Evolutionary conservation across 352 stramenopile genomes (phyloP), one percentile per base, ranked within the genome.

Genomic region (Pythium dissimile): DNA sequence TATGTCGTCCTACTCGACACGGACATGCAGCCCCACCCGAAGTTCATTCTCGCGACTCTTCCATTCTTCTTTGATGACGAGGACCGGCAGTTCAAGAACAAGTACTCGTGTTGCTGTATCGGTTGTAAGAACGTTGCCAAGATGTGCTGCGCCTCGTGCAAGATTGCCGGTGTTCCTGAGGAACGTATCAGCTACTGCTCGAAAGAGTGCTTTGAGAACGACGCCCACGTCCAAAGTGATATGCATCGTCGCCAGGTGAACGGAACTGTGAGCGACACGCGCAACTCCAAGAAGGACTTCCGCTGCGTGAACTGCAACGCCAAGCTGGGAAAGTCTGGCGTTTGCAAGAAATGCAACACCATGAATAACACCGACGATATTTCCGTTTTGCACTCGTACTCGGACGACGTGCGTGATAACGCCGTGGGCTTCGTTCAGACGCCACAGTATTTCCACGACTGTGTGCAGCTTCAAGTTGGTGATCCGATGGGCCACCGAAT

Each of bases 41-140:
- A 91, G 76, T 92, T 94, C 45, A 54, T 94, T 30, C 56, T 89
- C 20, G 84, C 82, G 8, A 89, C 80, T 16, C 60, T 94, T 2
- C 82, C 84, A 6, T 94, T 94, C 63, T 94, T 94, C 68, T 94
- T 94, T 26, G 84, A 92, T 44, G 83, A 90, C 35, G 81, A 91
- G 52, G 84, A 93, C 27, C 79, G 84, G 16, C 72, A 87, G 59
- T 62, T 61, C 41, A 89, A 89, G 69, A 86, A 86, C 67, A 89
- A 89, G 68, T 91, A 89, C 66, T 64, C 62, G 10, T 94, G 85
- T 73, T 92, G 72, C 45, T 79, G 70, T 42, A 74, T 70, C 20
- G 80, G 85, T 8, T 93, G 85, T 71, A 77, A 77, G 34, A 91
- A 93, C 35, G 77, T 92, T 38, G 85, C 73, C 8, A 90, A 89